Percentiles rank a stretch among this genome's conserved stretches.
Evolutionary conservation across 768 basidiomycete species (phyloP).

Genomic region (Pholiota microspora): DNA sequence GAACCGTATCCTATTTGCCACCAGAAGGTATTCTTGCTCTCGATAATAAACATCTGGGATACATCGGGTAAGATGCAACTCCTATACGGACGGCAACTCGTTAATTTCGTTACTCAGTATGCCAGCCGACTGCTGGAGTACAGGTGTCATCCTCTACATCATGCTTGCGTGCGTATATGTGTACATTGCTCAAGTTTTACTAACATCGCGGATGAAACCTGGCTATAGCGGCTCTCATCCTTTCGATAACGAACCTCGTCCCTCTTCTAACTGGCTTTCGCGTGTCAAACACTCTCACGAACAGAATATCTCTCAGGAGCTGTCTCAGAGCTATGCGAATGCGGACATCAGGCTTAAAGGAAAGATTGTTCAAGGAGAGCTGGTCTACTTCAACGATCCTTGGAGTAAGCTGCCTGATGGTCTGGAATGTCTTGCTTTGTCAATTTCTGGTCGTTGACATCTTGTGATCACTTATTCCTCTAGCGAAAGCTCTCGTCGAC

Average conservation of each 20-base stretch:
- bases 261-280: slow-evolving; percentile 36
- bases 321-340: slow-evolving; percentile 41
- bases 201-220: not conserved
- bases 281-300: slow-evolving; percentile 34
- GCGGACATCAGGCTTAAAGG: slow-evolving; percentile 64
- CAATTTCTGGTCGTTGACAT: slow-evolving; percentile 11
- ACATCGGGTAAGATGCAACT: slow-evolving; percentile 40
- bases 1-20: slow-evolving; percentile 84
- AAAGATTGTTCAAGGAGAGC: slow-evolving; percentile 61
- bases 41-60: slow-evolving; percentile 70
- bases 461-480: not conserved
- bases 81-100: not conserved
- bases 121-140: slow-evolving; percentile 91
- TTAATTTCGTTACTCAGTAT: slow-evolving; percentile 43
- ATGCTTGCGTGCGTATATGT: slow-evolving; percentile 70
- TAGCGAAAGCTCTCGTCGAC: slow-evolving; percentile 59
- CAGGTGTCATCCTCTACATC: slow-evolving; percentile 76
- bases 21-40: slow-evolving; percentile 83
- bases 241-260: slow-evolving; percentile 57
- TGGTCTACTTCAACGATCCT: slow-evolving; percentile 51
- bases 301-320: slow-evolving; percentile 24
- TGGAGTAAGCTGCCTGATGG: slow-evolving; percentile 64
- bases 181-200: not conserved
- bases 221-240: slow-evolving; percentile 66
- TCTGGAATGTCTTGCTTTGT: slow-evolving; percentile 20